Base-by-base conservation (phyloP, 2,329 filamentous ascomycete species). In the Lecanicillium sp. region DNA sequence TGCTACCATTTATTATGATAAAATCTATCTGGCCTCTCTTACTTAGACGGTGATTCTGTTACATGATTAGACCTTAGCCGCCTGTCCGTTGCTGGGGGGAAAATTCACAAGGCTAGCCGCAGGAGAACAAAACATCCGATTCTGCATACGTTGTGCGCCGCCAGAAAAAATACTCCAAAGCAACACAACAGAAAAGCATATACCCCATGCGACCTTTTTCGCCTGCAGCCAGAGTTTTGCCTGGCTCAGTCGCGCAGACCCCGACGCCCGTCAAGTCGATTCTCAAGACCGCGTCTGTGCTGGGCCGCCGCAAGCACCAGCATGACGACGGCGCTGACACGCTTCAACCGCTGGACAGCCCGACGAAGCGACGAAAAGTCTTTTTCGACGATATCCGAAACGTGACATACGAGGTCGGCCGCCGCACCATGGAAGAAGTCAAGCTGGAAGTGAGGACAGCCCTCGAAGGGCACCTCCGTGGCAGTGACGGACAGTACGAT, bases 401-500 rank as follows among this genome's bases (percentile, higher is more conserved):
- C 58, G 68, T 74, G 50, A 73, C 79, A 6, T 73, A 78, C 62
- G 75, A 78, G 55, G 72, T 81, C 23, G 71, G 73, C 39, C 64
- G 66, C 37, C 67, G 76, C 54, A 73, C 73, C 5, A 70, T 79
- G 57, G 73, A 76, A 5, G 73, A 79, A 42, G 71, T 78, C 49
- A 80, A 79, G 59, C 59, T 70, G 20, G 72, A 79, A 55, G 76
- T 82, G 38, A 67, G 69, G 50, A 71, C 69, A 40, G 76, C 78
- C 7, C 67, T 84, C 10, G 78, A 82, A 52, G 71, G 71, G 35
- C 78, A 83, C 58, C 65, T 70, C 24, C 70, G 69, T 41, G 78
- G 78, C 21, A 74, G 79, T 48, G 77, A 79, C 51, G 76, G 79
- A 52, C 77, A 75, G 29, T 83, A 83, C 62, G 75, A 82, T 53